Evolutionary conservation across 2,329 filamentous ascomycete species (phyloP), one percentile per base, ranked within the genome.

Genomic region (Cercospora zeina): DNA sequence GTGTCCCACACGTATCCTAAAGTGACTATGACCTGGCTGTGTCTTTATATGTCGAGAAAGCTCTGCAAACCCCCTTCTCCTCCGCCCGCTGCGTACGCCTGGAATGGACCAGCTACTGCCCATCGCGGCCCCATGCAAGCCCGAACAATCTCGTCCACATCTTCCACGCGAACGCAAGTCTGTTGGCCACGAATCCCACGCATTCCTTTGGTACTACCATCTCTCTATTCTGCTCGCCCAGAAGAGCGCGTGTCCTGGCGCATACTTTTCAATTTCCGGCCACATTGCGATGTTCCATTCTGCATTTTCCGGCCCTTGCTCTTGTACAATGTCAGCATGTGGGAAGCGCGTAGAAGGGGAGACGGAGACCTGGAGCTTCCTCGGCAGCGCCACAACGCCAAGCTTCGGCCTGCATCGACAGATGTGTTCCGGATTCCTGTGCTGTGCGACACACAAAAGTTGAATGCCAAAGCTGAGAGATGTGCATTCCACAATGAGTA

Each of bases 51-150:
- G 50, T 79, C 76, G 66, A 86, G 77, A 62, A 86, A 85, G 0
- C 77, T 80, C 11, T 76, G 72, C 60, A 86, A 72, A 0, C 84
- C 83, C 1, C 78, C 80, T 10, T 77, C 75, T 2, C 84, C 84
- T 10, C 84, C 84, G 2, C 84, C 84, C 56, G 82, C 82, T 73
- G 83, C 81, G 73, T 86, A 86, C 54, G 81, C 82, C 70, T 83
- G 82, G 69, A 86, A 85, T 2, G 83, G 81, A 1, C 83, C 83
- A 21, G 80, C 80, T 6, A 83, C 78, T 8, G 81, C 79, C 83
- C 83, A 85, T 54, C 83, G 67, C 0, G 82, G 81, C 1, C 83
- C 83, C 73, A 85, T 77, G 47, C 78, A 81, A 14, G 77, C 74
- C 69, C 79, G 77, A 11, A 85, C 78, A 53, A 86, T 78, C 14